These are phyloP conservation scores for Tillandsia fasciculata DNA, from an alignment of 176 grass and related monocot species.

Conservation along the genomic window DNA sequence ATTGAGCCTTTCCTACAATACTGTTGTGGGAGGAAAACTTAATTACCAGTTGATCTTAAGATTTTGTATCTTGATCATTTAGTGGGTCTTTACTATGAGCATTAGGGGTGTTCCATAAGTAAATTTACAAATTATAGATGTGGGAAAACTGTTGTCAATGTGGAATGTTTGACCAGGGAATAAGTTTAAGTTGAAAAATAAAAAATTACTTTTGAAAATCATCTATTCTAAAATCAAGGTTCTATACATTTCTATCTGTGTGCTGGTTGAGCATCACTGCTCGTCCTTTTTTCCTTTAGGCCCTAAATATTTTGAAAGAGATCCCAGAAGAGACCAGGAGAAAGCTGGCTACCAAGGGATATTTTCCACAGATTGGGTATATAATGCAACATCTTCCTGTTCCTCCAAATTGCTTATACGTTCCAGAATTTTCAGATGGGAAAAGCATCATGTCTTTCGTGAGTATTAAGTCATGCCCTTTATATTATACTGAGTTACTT, in stretches of 20 bases:
- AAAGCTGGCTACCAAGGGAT: constrained; percentile 59
- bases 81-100: no score
- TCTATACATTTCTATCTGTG: neutral
- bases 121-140: no score
- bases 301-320: constrained; percentile 66
- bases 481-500: neutral
- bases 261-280: neutral
- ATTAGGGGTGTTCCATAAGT: no score
- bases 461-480: constrained; percentile 30
- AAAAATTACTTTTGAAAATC: neutral
- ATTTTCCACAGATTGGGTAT: constrained; percentile 53
- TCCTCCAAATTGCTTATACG: constrained; percentile 77
- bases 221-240: neutral
- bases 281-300: constrained; percentile 35
- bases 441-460: constrained; percentile 81
- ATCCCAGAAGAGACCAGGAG: constrained; percentile 69
- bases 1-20: no score
- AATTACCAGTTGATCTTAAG: no score
- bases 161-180: no score
- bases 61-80: no score
- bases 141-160: no score
- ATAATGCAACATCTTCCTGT: constrained; percentile 77
- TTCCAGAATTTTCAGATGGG: constrained; percentile 78
- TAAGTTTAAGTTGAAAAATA: neutral
- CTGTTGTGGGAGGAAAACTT: no score